Evolutionary conservation across 768 basidiomycete genomes (phyloP).

Genomic region (Inosperma sp.): DNA sequence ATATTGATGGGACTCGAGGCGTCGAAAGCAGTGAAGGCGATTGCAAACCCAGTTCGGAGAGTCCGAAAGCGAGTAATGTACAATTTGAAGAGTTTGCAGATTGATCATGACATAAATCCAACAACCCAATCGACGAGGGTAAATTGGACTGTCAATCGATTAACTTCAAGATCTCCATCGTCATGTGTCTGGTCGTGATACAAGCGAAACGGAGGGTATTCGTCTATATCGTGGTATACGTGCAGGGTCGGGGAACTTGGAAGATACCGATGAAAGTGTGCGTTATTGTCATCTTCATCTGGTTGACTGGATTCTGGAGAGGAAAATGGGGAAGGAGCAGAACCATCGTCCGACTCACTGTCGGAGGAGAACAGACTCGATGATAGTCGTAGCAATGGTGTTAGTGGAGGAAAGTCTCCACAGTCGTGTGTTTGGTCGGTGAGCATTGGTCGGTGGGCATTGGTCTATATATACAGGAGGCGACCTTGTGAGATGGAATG

Average conservation of each 20-base stretch:
- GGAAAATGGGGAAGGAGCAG: conserved; percentile 12
- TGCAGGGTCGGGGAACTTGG: neutral
- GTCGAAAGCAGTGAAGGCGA: neutral
- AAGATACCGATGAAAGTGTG: conserved; percentile 9
- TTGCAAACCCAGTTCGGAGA: conserved; percentile 1
- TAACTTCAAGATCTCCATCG: neutral
- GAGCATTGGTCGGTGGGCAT: no score
- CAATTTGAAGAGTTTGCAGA: no score
- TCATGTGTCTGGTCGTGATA: neutral
- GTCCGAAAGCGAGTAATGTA: no score
- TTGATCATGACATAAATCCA: neutral
- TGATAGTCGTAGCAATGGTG: no score
- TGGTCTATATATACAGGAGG: no score
- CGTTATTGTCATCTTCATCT: conserved; percentile 6
- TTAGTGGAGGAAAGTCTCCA: no score
- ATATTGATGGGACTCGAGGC: conserved; percentile 1
- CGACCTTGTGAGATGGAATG: neutral
- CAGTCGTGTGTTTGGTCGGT: no score
- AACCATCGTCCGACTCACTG: conserved; percentile 19
- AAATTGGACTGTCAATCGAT: neutral
- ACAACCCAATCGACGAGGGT: neutral
- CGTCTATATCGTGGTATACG: conserved; percentile 15
- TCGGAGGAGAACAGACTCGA: conserved; percentile 15
- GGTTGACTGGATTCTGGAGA: conserved; percentile 7
- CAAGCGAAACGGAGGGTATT: conserved; percentile 15